These are phyloP conservation scores for Coprinopsis strossmayeri DNA, from an alignment of 768 basidiomycete genomes.

Conservation along the genomic window DNA sequence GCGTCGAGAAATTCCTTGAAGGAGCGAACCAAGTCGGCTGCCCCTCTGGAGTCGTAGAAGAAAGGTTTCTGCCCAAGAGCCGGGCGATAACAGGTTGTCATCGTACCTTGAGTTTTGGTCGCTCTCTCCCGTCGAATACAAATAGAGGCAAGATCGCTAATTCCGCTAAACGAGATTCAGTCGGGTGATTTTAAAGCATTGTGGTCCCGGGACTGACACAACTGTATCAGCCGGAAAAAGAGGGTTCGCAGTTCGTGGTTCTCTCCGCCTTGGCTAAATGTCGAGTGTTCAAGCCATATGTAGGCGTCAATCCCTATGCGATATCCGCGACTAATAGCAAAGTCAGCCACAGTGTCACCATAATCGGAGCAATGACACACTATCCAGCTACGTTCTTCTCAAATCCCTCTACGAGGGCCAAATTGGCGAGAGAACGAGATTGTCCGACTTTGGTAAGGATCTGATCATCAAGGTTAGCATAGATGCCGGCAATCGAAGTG, in stretches of 20 bases:
- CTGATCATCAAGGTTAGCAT: constrained; percentile 5
- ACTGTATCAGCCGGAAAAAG: constrained; percentile 55
- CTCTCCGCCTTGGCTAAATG: constrained; percentile 54
- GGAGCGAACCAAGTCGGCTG: constrained; percentile 26
- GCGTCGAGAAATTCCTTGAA: constrained; percentile 52
- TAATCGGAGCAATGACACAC: constrained; percentile 13
- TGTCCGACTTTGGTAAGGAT: constrained; percentile 18
- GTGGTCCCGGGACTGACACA: constrained; percentile 31
- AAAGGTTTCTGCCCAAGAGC: constrained; percentile 19
- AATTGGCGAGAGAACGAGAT: constrained; percentile 17
- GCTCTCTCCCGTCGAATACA: constrained; percentile 66
- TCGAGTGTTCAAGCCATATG: constrained; percentile 62
- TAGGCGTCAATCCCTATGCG: constrained; percentile 67
- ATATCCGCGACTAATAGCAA: constrained; percentile 34
- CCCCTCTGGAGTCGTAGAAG: constrained; percentile 15
- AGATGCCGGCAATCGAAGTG: too few species aligned
- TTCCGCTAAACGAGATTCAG: constrained; percentile 12
- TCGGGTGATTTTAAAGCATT: not conserved
- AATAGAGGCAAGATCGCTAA: constrained; percentile 61
- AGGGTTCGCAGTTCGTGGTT: constrained; percentile 67
- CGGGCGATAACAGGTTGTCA: constrained; percentile 15
- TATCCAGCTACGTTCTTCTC: constrained; percentile 44
- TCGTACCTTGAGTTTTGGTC: constrained; percentile 57
- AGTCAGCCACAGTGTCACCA: not conserved
- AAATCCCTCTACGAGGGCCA: constrained; percentile 20